Evolutionary conservation across 352 stramenopile genomes (phyloP), one percentile per base, ranked within the genome.

Genomic region (Pythium phragmiticola): DNA sequence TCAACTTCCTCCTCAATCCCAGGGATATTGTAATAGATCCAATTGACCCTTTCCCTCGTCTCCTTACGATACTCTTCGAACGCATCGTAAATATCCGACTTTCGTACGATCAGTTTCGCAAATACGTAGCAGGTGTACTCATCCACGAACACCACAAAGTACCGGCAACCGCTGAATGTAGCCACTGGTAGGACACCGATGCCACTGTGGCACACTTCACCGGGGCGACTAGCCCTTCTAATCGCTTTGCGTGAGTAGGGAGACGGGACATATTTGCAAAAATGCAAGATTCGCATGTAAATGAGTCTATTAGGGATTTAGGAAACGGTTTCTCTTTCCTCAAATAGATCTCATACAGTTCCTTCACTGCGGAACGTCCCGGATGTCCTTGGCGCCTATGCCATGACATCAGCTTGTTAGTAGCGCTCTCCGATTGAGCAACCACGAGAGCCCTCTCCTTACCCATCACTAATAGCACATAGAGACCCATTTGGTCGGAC

Each of bases 91-190:
- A 60, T 46, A 9, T 66, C 64, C 7, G 33, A 50, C 12, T 19
- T 19, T 4, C 46, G 39, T 17, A 34, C 21, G 21, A 67, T 47
- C 2, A 59, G 60, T 12, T 14, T n/a, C n/a, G n/a, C n/a, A 33
- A 66, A 70, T 39, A 59, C 13, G 42, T 49, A 66, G 2, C 57
- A 23, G 14, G 57, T 67, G 43, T 67, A 70, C 41, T 70, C 64
- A 30, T 70, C 57, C 1, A 66, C 54, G 46, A 70, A 70, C 2
- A 66, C 30, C 7, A 67, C 51, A 21, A 62, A 70, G 43, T 70
- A 65, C 0, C 51, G 51, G 12, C 23, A 61, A n/a, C 57, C 64
- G 13, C 2, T 47, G 28, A 66, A 66, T 3, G 42, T 63, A 9
- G 57, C 14, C 23, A 70, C 50, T 1, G 51, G 57, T 42, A 70